Conservation (phyloP, 768 basidiomycete species). For the Lepiota brunneoincarnata region DNA sequence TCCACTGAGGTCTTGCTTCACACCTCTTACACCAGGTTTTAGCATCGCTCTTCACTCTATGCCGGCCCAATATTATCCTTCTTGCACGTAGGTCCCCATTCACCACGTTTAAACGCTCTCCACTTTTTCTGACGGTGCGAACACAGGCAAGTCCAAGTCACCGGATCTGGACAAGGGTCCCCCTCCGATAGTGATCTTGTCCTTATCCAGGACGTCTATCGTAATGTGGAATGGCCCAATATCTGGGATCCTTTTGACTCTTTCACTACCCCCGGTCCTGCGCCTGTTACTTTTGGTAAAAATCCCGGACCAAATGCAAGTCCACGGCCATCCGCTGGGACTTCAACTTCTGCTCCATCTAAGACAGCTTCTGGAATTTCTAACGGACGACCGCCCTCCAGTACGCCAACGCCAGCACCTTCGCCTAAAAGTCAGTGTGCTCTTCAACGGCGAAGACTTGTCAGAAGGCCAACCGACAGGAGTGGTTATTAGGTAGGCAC, state of each 20-base stretch:
- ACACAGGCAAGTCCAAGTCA: conserved; percentile 33
- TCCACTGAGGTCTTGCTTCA: not conserved
- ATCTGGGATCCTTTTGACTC: conserved; percentile 31
- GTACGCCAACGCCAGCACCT: conserved; percentile 4
- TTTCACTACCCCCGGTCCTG: conserved; percentile 36
- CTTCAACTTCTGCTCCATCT: conserved; percentile 2
- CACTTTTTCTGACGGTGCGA: not conserved
- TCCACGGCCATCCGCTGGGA: not conserved
- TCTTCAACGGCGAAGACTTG: conserved; percentile 18
- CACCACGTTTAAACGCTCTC: not conserved
- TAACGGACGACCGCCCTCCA: conserved; percentile 3
- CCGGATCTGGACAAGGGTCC: conserved; percentile 32
- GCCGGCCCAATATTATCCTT: conserved; percentile 45
- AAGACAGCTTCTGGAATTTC: conserved; percentile 8
- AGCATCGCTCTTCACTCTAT: conserved; percentile 45
- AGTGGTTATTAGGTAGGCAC: not conserved
- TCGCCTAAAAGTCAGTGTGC: conserved; percentile 9
- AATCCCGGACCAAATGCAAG: conserved; percentile 16
- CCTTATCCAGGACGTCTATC: conserved; percentile 33
- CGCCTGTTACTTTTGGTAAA: conserved; percentile 27
- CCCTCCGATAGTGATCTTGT: conserved; percentile 32
- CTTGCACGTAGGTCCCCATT: conserved; percentile 40
- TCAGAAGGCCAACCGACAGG: conserved; percentile 15
- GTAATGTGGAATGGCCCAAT: conserved; percentile 31
- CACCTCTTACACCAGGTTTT: conserved; percentile 10